Evolutionary conservation across 2,329 filamentous ascomycete species (phyloP), one percentile per base, ranked within the genome.

Genomic region (Nemania abortiva): DNA sequence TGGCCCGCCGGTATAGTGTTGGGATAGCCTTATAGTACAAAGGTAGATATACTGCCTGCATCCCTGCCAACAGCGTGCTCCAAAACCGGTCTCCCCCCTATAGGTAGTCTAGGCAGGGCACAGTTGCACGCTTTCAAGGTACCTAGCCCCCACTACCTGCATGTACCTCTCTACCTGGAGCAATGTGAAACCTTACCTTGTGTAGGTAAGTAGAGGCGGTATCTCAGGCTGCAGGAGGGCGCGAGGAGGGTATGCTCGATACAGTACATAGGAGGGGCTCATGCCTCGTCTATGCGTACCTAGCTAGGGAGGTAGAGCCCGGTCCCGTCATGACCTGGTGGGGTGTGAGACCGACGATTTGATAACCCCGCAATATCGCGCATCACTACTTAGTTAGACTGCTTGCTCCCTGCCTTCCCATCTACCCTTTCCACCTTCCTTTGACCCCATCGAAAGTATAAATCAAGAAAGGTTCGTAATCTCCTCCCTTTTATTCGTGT

Each of bases 291-390:
- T 37, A 27, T 27, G 24, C 5, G 24, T 27, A 55, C 53, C 18
- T 37, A 55, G 50, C 15, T 31, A n/a, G 27, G 53, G 22, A 39
- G 53, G 53, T 39, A 22, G 29, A 39, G 9, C 53, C 18, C 13
- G 11, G 34, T n/a, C n/a, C n/a, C 11, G 31, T 34, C 37, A 10
- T 42, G 54, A 57, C 29, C 53, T 55, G 11, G 37, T 65, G 50
- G 63, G 68, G 68, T 47, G 67, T 56, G 49, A 52, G 56, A 42
- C 45, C 27, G 45, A 53, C 47, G n/a, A 65, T 59, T 69, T 65
- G 47, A 63, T 63, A 66, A 69, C 67, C 67, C 67, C 67, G 67
- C 67, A 63, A 59, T 66, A 61, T 66, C 69, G 58, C 55, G 45
- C 49, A 53, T 62, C 53, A n/a, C n/a, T n/a, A 64, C 55, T 47